These are phyloP conservation scores for Centaurea solstitialis DNA, from an alignment of 129 eudicot species.

Conservation along the genomic window DNA sequence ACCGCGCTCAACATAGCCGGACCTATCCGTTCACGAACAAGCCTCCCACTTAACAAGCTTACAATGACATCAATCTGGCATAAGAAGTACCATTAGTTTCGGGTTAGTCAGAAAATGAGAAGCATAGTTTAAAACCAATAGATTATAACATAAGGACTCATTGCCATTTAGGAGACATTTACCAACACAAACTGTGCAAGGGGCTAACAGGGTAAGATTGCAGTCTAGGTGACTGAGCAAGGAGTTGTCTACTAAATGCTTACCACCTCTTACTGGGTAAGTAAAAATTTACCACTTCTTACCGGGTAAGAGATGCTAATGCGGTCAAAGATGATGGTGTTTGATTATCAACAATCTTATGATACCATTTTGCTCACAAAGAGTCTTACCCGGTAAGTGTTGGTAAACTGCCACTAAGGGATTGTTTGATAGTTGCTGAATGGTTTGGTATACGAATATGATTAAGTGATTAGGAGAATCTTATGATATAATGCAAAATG, in stretches of 20 bases:
- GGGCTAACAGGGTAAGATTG: neutral
- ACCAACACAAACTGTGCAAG: neutral
- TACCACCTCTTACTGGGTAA: neutral
- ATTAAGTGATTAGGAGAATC: too few species aligned
- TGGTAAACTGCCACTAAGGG: too few species aligned
- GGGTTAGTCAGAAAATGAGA: neutral
- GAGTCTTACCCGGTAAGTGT: neutral
- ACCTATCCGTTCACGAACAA: slow-evolving; percentile 89
- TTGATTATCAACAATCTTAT: neutral
- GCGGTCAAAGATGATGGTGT: neutral
- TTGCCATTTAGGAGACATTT: neutral
- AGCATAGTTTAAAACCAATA: neutral
- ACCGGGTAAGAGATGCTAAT: neutral
- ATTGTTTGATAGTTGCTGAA: too few species aligned
- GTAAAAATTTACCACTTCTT: neutral
- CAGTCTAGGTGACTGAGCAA: neutral
- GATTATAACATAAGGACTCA: neutral
- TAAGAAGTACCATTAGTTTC: slow-evolving; percentile 9
- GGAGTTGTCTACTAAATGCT: neutral
- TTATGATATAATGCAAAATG: too few species aligned
- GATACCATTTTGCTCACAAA: neutral
- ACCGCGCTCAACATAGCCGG: slow-evolving; percentile 96
- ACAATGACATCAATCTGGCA: slow-evolving; percentile 85
- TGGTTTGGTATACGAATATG: too few species aligned
- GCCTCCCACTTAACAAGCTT: slow-evolving; percentile 87